Evolutionary conservation across 192 early-diverging fungal genomes (phyloP).

Genomic region (Phycomyces nitens): DNA sequence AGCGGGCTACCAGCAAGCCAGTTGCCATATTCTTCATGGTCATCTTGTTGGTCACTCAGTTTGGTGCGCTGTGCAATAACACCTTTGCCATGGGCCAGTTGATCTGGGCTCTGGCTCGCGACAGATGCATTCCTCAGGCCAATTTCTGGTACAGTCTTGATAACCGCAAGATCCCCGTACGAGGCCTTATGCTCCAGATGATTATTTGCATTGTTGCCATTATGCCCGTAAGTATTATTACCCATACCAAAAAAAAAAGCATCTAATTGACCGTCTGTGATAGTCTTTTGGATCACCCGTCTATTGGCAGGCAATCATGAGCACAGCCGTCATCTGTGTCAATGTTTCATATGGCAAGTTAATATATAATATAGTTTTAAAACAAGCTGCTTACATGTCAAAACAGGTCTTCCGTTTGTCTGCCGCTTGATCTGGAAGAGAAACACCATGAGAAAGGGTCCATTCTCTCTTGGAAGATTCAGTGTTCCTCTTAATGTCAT

Average conservation of each 20-base stretch:
- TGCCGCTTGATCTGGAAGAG: constrained; percentile 37
- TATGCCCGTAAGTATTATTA: constrained; percentile 29
- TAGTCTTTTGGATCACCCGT: constrained; percentile 31
- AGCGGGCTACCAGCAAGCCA: constrained; percentile 31
- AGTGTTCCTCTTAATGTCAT: constrained; percentile 36
- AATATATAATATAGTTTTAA: background rate
- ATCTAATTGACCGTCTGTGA: background rate
- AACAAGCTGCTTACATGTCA: background rate
- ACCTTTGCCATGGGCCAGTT: constrained; percentile 42
- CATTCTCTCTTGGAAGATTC: constrained; percentile 34
- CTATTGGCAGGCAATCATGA: constrained; percentile 45
- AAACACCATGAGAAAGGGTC: constrained; percentile 36
- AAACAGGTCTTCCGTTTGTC: constrained; percentile 34
- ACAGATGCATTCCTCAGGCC: constrained; percentile 44
- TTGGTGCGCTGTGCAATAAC: constrained; percentile 41
- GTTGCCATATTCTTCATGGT: constrained; percentile 35
- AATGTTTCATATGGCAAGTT: constrained; percentile 41
- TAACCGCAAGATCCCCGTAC: constrained; percentile 33
- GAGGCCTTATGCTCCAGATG: constrained; percentile 30
- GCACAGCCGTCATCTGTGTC: constrained; percentile 42
- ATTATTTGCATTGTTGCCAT: constrained; percentile 36
- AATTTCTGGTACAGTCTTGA: constrained; percentile 37
- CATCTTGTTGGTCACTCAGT: constrained; percentile 40
- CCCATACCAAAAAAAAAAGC: too few species aligned
- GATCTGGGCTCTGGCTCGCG: constrained; percentile 48